Evolutionary conservation across 2,329 filamentous ascomycete genomes (phyloP), one percentile per base, ranked within the genome.

Genomic region (Clonostachys solani): DNA sequence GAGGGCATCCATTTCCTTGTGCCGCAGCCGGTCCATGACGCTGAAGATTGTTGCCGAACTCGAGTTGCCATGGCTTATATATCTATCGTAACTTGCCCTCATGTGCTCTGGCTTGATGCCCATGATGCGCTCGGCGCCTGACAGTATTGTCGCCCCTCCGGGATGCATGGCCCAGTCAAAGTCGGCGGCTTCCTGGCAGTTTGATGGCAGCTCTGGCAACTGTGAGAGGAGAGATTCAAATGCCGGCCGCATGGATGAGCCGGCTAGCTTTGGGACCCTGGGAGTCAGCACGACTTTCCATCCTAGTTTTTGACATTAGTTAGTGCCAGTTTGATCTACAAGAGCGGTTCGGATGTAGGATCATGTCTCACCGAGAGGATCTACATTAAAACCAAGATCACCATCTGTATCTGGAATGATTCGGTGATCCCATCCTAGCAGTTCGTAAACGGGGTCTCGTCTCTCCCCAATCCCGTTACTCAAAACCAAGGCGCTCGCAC

Each of bases 111-210:
- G 66, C 0, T 71, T 72, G 42, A 88, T 74, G 6, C 65, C 60
- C 69, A 89, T 72, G 2, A 69, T 71, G 40, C 68, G 68, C 60
- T 87, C 79, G 1, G 84, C 80, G 1, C 83, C 82, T 0, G 80
- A 74, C 3, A 89, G 67, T 40, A 89, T 86, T 1, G 83, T 81
- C 1, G 81, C 73, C 16, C 85, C 85, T 5, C 85, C 85, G 0
- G 85, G 85, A 54, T 89, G 85, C 59, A 89, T 76, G 1, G 84
- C 85, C 85, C 85, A 89, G 67, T 89, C 85, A 53, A 86, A 87
- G 49, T 85, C 78, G 1, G 70, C 60, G 0, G 83, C 69, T 0
- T 60, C 52, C n/a, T 61, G 57, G 54, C 75, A 76, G 8, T 62
- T 56, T 6, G 60, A 56, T 1, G 78, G 75, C 4, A 81, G 62